Base-by-base conservation (phyloP, 768 basidiomycete species). In the Suillus occidentalis region DNA sequence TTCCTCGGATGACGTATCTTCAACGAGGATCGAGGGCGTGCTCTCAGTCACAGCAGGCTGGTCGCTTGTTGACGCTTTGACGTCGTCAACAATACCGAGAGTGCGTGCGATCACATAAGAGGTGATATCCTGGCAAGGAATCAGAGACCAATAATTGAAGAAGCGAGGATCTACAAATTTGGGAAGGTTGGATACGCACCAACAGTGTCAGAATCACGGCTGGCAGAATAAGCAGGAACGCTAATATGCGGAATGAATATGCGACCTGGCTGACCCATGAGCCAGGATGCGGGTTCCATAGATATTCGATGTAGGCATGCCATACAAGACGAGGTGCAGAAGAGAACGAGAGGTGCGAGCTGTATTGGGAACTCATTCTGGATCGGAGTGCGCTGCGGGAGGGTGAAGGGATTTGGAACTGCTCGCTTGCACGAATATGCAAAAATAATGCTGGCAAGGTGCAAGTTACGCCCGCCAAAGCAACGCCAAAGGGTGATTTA, bases 71-170 rank as follows among this genome's bases (percentile, higher is more conserved):
- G 89, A 88, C 0, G 90, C 89, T 72, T 88, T 89, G 60, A 88
- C 86, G 65, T 85, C 84, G 75, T 92, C 91, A 67, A 91, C 84
- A 61, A 91, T 83, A 40, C 91, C 92, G 60, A 94, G 82, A 7
- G 91, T 93, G 64, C 92, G 88, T 14, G 90, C 92, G 72, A 94
- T 90, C 64, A 88, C 86, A 70, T 94, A 94, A 22, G 92, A 91
- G 3, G 86, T 81, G 62, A 94, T 86, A 73, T 94, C 92, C 92
- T 94, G 64, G 34, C 50, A 28, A 45, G 67, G 63, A 61, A 50
- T 43, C 52, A 59, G 61, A 53, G 52, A 25, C 47, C 66, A 66
- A 58, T 49, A 66, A 56, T 65, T 16, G 16, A 13, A 34, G 25
- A 52, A 53, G 49, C 31, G 13, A 36, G 16, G 40, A 63, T 55